Conservation (phyloP, 2,329 filamentous ascomycete genomes). For the Fusarium keratoplasticum region DNA sequence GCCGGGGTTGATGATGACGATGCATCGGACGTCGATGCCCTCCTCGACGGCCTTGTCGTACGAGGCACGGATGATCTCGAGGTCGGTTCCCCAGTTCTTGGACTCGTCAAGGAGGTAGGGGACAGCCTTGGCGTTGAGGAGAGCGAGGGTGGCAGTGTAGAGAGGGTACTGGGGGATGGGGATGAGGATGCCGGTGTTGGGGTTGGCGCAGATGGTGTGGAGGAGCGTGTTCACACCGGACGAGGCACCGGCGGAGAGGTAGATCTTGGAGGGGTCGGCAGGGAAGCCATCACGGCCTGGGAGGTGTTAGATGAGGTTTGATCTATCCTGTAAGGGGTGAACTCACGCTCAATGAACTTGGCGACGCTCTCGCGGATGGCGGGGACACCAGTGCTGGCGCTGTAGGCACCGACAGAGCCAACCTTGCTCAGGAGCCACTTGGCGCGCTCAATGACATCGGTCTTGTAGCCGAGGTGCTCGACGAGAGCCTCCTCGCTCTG, state of each 20-base stretch:
- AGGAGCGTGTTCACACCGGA: constrained; percentile 95
- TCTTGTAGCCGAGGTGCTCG: constrained; percentile 84
- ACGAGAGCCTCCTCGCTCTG: constrained; percentile 85
- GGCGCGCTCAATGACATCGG: constrained; percentile 88
- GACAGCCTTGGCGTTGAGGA: constrained; percentile 87
- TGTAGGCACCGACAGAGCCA: constrained; percentile 95
- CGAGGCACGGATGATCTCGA: constrained; percentile 79
- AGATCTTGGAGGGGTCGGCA: constrained; percentile 83
- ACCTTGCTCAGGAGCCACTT: constrained; percentile 83
- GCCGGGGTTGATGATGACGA: constrained; percentile 98
- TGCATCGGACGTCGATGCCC: constrained; percentile 88
- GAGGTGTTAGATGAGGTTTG: background rate
- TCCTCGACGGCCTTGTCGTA: constrained; percentile 79
- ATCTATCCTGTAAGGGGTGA: background rate
- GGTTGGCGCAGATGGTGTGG: constrained; percentile 84
- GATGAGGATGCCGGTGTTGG: constrained; percentile 85
- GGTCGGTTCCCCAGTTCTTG: constrained; percentile 87
- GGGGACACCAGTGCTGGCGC: constrained; percentile 88
- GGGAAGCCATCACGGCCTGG: constrained; percentile 87
- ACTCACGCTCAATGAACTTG: constrained; percentile 87
- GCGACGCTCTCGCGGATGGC: constrained; percentile 91
- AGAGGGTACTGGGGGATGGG: constrained; percentile 98
- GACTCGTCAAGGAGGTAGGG: constrained; percentile 94
- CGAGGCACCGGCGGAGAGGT: constrained; percentile 91
- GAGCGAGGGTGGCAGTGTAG: constrained; percentile 90